Evolutionary conservation across 176 grass and related monocot genomes (phyloP), one percentile per base, ranked within the genome.

Genomic region (Hordeum marinum): DNA sequence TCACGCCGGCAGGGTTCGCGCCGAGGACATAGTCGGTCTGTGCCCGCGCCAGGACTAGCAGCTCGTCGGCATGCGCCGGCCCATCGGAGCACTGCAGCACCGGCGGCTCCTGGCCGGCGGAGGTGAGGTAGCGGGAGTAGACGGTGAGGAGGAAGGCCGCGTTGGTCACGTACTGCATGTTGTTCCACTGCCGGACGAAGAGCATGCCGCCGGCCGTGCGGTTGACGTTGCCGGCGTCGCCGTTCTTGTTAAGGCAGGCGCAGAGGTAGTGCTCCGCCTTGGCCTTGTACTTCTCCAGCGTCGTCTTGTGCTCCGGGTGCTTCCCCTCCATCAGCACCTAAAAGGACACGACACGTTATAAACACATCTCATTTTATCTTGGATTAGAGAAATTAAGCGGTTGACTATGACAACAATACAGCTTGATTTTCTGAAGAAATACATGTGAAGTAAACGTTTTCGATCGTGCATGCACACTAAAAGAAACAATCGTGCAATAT

Each of bases 211-310:
- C 85, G 18, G 43, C 84, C 1, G 77, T 91, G 64, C 80, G 74
- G 75, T 91, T 83, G 8, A 91, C 81, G 54, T 91, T 87, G 80
- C 48, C 66, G 37, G 27, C 75, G 35, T 27, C 71, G 50, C 60
- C 72, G 58, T 91, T 91, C 80, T 84, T 91, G 73, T 73, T 65
- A 0, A 91, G 85, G 68, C 75, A 87, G 23, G 85, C 85, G 39
- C 85, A 87, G 3, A 90, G 62, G 66, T 90, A 90, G 43, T 90
- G 78, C 72, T 90, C 89, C 35, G 89, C 89, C 69, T 91, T 91
- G 72, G 74, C 36, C 39, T 52, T 61, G 89, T 91, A 91, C 45
- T 52, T 35, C 75, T 84, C 80, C 17, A 91, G 72, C 36, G 74
- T 80, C 3, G 4, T 1, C 4, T 57, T 26, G 81, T 91, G 85